Evolutionary conservation across 164 flowering plant species (phyloP).

Genomic region (Aristolochia contorta): DNA sequence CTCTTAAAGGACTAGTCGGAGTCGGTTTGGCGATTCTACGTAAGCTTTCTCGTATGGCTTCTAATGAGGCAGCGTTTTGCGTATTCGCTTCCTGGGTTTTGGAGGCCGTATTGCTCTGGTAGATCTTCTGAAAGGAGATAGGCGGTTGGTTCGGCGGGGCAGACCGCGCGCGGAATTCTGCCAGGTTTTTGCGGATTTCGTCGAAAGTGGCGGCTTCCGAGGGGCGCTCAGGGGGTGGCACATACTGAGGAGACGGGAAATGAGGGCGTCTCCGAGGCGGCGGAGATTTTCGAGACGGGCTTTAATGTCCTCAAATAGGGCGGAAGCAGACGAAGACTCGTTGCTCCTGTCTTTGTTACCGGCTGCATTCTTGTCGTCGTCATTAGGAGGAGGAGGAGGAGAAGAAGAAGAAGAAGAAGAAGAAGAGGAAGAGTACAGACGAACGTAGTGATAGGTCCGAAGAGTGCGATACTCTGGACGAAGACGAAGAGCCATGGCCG

Average conservation of each 20-base stretch:
- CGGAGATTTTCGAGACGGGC: slow-evolving; percentile 1
- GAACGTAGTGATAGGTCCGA: background rate
- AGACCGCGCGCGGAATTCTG: slow-evolving; percentile 40
- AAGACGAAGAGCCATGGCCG: slow-evolving; percentile 1
- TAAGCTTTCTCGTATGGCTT: slow-evolving; percentile 31
- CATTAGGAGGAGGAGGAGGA: no score
- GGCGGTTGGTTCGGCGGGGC: slow-evolving; percentile 13
- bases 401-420: no score
- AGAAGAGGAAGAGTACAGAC: background rate
- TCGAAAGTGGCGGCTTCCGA: slow-evolving; percentile 19
- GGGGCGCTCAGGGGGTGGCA: slow-evolving; percentile 7
- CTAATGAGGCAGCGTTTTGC: slow-evolving; percentile 7
- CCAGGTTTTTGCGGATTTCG: slow-evolving; percentile 44
- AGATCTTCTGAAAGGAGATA: slow-evolving; percentile 40
- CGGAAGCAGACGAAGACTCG: background rate
- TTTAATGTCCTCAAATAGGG: background rate
- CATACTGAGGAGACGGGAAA: background rate
- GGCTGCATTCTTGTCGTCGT: no score
- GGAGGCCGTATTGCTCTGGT: slow-evolving; percentile 20
- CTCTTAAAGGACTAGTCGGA: background rate
- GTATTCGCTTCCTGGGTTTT: slow-evolving; percentile 4
- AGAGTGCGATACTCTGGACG: background rate
- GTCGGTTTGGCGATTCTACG: slow-evolving; percentile 12
- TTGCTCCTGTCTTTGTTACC: background rate
- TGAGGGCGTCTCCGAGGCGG: slow-evolving; percentile 6